Percentiles rank a stretch among this genome's conserved stretches.
Evolutionary conservation across 257 asterid species (phyloP).

Genomic region (Solanum dulcamara): DNA sequence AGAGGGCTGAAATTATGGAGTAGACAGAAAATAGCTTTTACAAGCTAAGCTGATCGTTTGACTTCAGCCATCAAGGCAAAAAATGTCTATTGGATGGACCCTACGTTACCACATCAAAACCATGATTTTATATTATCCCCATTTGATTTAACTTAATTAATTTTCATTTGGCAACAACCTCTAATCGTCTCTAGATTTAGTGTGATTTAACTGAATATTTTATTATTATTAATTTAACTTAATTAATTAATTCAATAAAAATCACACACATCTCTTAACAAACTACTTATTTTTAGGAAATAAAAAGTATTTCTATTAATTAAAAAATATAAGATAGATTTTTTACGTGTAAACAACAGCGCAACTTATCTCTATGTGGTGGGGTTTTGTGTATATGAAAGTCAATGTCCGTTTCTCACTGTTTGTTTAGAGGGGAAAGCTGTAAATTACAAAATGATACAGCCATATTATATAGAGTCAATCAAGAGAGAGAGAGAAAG

Average conservation of each 20-base stretch:
- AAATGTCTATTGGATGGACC: slow-evolving; percentile 23
- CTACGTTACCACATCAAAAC: slow-evolving; percentile 2
- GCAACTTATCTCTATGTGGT: too few species aligned
- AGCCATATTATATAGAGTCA: slow-evolving; percentile 22
- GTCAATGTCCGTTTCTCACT: slow-evolving; percentile 45
- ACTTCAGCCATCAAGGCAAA: slow-evolving; percentile 19
- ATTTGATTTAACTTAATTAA: slow-evolving; percentile 17
- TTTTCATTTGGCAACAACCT: too few species aligned
- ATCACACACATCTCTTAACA: too few species aligned
- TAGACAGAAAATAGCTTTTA: slow-evolving; percentile 39
- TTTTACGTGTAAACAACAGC: too few species aligned
- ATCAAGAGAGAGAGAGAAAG: slow-evolving; percentile 11
- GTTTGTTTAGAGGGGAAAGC: neutral
- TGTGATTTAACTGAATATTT: too few species aligned
- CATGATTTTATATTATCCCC: neutral
- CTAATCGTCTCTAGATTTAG: too few species aligned
- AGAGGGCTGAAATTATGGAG: neutral
- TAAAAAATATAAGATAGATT: too few species aligned
- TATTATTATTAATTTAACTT: too few species aligned
- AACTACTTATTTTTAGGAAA: too few species aligned
- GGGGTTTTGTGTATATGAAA: slow-evolving; percentile 21
- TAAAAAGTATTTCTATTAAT: too few species aligned
- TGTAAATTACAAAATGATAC: slow-evolving; percentile 1
- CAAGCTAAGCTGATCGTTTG: slow-evolving; percentile 41
- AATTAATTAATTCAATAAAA: too few species aligned